Conservation (phyloP, 495 filamentous ascomycete genomes). For the Penicillium longicatenatum region DNA sequence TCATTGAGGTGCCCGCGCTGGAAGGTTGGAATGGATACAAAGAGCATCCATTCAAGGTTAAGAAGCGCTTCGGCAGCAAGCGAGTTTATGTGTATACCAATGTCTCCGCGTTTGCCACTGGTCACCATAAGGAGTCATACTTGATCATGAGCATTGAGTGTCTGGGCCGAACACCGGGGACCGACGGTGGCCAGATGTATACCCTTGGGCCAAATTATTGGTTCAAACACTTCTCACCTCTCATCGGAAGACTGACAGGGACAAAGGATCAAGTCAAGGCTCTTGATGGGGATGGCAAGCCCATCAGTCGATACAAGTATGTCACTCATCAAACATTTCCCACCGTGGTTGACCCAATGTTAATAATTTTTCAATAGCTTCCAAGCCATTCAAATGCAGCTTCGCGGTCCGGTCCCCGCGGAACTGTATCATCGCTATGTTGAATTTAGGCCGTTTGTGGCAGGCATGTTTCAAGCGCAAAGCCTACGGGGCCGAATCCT, state of each 20-base stretch:
- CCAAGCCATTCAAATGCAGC: conserved; percentile 90
- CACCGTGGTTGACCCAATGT: neutral
- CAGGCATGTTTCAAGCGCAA: conserved; percentile 77
- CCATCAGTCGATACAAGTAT: conserved; percentile 68
- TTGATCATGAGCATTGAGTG: conserved; percentile 71
- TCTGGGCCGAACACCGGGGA: conserved; percentile 69
- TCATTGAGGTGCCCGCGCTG: conserved; percentile 59
- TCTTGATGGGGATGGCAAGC: conserved; percentile 50
- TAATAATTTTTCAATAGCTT: conserved; percentile 57
- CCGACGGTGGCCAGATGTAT: conserved; percentile 75
- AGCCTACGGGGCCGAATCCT: conserved; percentile 78
- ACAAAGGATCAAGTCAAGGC: conserved; percentile 63
- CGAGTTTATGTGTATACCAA: conserved; percentile 75
- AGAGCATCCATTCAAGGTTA: conserved; percentile 67
- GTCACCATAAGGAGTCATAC: conserved; percentile 57
- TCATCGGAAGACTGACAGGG: conserved; percentile 81
- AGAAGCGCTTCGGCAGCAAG: conserved; percentile 83
- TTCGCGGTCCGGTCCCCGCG: conserved; percentile 77
- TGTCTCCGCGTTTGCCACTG: conserved; percentile 57
- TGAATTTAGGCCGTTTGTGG: conserved; percentile 88
- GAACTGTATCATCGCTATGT: conserved; percentile 87
- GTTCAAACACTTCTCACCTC: conserved; percentile 83
- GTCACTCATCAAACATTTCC: conserved; percentile 23
- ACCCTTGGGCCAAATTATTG: conserved; percentile 75
- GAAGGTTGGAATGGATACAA: conserved; percentile 69